Evolutionary conservation across 2,329 filamentous ascomycete genomes (phyloP), one percentile per base, ranked within the genome.

Genomic region (Neonectria ditissima): DNA sequence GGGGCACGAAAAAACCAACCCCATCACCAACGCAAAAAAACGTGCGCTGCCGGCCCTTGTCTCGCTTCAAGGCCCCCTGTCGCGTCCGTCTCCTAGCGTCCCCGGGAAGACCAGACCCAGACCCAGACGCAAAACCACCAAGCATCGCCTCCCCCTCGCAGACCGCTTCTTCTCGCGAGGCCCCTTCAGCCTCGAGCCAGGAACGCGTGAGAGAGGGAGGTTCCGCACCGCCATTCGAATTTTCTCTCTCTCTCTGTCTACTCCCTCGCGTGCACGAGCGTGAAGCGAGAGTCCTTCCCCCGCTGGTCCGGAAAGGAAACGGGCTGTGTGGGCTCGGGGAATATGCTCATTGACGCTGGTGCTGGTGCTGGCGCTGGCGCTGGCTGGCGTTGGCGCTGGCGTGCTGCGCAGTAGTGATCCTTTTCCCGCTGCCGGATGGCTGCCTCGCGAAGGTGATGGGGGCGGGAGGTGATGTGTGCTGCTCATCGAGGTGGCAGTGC

Each of bases 131-230:
- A 43, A 34, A 55, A 28, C 18, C 30, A 30, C 45, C 41, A 43
- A 55, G 47, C 9, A 58, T 51, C 24, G 34, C 20, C 44, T 50
- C 47, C 26, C 32, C 30, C 44, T 61, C 51, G 45, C 59, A 61
- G 59, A 61, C 59, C 59, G 59, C 59, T 44, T 61, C 59, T 61
- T 61, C 45, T 45, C 22, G 45, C 26, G 28, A 43, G n/a, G 13
- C 24, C 28, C 28, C 26, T n/a, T 37, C 44, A 50, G 52, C 53
- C 34, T 43, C 52, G 47, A n/a, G 28, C 52, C 52, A 61, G 26
- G 51, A 55, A 55, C 51, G 58, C 51, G 34, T 41, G 51, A 55
- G 51, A 48, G 51, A 48, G 53, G 52, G 44, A 43, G 52, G 14
- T 44, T 26, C 59, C 37, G 59, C 37, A 48, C 59, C 52, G 45